Evolutionary conservation across 164 flowering plant genomes (phyloP).

Genomic region (Vitis labrusca): DNA sequence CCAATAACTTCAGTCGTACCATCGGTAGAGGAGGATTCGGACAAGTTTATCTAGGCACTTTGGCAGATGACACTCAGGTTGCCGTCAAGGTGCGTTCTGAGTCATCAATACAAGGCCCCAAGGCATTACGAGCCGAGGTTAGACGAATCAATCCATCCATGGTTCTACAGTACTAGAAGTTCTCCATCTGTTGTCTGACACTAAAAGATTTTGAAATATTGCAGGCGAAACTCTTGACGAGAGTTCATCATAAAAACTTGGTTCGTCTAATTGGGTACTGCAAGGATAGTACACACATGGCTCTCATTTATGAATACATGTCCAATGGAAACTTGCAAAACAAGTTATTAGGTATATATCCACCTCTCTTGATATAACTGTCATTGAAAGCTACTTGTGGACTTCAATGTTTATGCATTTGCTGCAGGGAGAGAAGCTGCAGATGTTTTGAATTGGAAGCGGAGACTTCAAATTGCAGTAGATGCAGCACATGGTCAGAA

Average conservation of each 20-base stretch:
- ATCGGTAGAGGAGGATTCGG: conserved; percentile 28
- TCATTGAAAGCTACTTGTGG: too few relatives aligned
- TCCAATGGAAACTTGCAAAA: too few relatives aligned
- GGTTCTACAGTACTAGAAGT: not conserved
- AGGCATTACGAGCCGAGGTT: conserved; percentile 31
- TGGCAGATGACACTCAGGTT: conserved; percentile 6
- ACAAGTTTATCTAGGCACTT: conserved; percentile 1
- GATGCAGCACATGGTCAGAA: too few relatives aligned
- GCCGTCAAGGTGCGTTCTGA: conserved; percentile 18
- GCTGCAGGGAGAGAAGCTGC: too few relatives aligned
- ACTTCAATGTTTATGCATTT: too few relatives aligned
- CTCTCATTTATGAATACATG: too few relatives aligned
- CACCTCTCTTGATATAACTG: too few relatives aligned
- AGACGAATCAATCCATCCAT: not conserved
- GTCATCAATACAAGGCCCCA: conserved; percentile 15
- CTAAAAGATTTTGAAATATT: not conserved
- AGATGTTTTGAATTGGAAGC: too few relatives aligned
- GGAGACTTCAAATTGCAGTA: too few relatives aligned
- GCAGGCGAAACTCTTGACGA: conserved; percentile 23
- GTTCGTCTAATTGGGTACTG: conserved; percentile 15
- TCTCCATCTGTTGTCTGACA: too few relatives aligned
- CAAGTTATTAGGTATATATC: too few relatives aligned
- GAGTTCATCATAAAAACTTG: conserved; percentile 32
- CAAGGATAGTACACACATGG: too few relatives aligned
- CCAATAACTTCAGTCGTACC: conserved; percentile 13